Evolutionary conservation across 2,329 filamentous ascomycete genomes (phyloP), one percentile per base, ranked within the genome.

Genomic region (Colletotrichum sp.): DNA sequence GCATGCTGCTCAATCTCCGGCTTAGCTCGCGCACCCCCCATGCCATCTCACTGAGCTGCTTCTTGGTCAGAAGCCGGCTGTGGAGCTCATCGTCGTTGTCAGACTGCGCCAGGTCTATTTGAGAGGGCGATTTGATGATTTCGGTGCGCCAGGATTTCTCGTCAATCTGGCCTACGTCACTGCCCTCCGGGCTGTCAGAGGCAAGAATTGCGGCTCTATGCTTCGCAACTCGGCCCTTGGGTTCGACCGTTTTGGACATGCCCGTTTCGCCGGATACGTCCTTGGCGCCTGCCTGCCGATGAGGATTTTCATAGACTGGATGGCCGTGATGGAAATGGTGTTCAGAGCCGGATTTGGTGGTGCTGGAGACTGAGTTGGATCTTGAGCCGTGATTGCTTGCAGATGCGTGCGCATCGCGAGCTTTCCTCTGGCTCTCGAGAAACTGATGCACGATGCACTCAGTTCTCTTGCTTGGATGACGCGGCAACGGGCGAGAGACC

Each of bases 21-120:
- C 95, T 96, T 75, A 99, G 88, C 84, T 98, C 95, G 64, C 97
- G 90, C 74, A 99, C 97, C 30, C 96, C 96, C 92, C 96, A 96
- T 0, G 96, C 96, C 96, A 99, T 99, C 81, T 99, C 97, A 16
- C 94, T 96, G 57, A 99, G 89, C 84, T 99, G 95, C 84, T 95
- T 96, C 87, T 99, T 99, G 2, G 96, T 98, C 79, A 99, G 89
- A 66, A 98, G 91, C n/a, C 96, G 91, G 75, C 90, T 92, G 80
- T 91, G 89, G 57, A 90, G 79, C 32, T 81, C 78, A 32, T 71
- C 76, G 10, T 84, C 82, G 30, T 84, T 82, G 74, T 84, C 76
- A 9, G 71, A 26, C n/a, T 77, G 60, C 28, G 64, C 26, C 13
- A 87, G 81, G 74, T 89, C 86, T 52, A 85, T 76, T 69, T 87